Evolutionary conservation across 2,329 filamentous ascomycete genomes (phyloP), one percentile per base, ranked within the genome.

Genomic region (Aspergillus pseudoterreus): DNA sequence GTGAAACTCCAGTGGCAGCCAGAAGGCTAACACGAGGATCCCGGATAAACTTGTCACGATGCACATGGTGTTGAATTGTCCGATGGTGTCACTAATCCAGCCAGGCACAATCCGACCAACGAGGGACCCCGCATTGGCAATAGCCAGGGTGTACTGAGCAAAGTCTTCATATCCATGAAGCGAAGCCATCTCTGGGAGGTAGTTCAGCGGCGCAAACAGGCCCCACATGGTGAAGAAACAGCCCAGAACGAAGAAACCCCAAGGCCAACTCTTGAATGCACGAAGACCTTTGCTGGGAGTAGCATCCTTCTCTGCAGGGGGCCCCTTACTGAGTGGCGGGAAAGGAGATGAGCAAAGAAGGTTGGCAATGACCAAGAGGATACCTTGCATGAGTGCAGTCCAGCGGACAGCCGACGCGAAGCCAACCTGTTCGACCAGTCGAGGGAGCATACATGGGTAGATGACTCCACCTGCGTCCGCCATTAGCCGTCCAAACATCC

Each of bases 191-290:
- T 45, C 43, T 11, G 43, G 43, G 12, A 45, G 24, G 24, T 45
- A 45, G 27, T 45, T 45, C 22, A 45, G n/a, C 2, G 43, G 43
- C n/a, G 43, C 43, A 10, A 45, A 45, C 24, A 45, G 43, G n/a
- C 43, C 43, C 43, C 43, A 45, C 43, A 32, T 45, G 43, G 43
- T 45, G 33, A 45, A 45, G 27, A 45, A 30, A 33, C 43, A 32
- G 11, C 22, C 43, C 8, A 45, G 27, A 27, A 45, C 43, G 6
- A 45, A 45, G 27, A 45, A 45, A n/a, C 24, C 43, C 27, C 43
- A 45, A 32, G 43, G 43, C 43, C 43, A 45, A 15, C 27, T 45
- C 43, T 45, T 45, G 5, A 32, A 45, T 8, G 14, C 22, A 11
- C 43, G 43, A 6, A 32, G 19, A 14, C 43, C 43, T 17, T n/a